Percentiles rank a stretch among this genome's conserved stretches.
phyloP scores from a whole-genome alignment of 257 asterid genomes.

The Solanum bulbocastanum region DNA sequence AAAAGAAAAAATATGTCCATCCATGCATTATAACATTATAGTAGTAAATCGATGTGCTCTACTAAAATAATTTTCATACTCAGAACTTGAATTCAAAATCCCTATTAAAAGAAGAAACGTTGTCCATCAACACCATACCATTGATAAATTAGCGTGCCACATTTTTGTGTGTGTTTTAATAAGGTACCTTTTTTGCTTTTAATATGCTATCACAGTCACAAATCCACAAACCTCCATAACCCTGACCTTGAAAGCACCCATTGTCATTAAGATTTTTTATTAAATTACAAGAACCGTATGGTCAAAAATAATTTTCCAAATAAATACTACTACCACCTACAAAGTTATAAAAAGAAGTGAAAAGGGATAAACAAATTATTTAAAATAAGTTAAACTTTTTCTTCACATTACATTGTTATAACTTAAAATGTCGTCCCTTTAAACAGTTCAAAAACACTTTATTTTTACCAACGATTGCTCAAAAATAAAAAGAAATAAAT shows the following conservation, averaged over 20 bases:
- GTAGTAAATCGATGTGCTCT: no score
- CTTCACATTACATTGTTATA: background rate
- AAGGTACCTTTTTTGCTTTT: background rate
- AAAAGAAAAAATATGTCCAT: no score
- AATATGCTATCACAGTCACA: background rate
- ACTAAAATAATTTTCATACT: no score
- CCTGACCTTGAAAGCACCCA: background rate
- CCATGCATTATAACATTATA: no score
- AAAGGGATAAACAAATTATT: background rate
- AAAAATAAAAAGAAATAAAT: no score
- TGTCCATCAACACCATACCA: no score
- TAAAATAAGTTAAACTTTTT: no score
- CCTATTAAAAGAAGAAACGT: no score
- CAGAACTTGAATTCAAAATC: no score
- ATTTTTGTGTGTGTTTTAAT: background rate
- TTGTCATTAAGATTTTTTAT: background rate
- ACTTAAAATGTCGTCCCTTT: background rate
- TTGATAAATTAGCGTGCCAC: background rate
- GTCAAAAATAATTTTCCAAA: background rate
- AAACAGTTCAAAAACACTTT: background rate
- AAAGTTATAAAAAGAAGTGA: background rate
- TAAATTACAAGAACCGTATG: background rate
- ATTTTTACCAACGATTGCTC: background rate
- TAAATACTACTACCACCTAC: background rate
- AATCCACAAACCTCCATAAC: background rate